Conservation (phyloP, 345 rosid species). For the Heritiera littoralis region DNA sequence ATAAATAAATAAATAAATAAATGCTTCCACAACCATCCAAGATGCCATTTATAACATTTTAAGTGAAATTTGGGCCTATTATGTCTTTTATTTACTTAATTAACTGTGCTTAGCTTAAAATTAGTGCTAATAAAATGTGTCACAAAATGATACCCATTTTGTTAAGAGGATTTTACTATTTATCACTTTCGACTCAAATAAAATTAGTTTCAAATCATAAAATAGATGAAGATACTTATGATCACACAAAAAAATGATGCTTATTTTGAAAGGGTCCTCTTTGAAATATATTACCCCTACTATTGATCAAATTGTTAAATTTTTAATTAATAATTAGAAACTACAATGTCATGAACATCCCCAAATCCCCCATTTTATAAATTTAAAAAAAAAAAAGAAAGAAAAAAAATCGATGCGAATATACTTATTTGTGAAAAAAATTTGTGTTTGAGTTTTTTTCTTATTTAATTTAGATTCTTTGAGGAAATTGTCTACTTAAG, state of each 20-base stretch:
- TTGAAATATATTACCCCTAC: background rate
- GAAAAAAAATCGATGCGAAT: background rate
- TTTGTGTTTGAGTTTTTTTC: background rate
- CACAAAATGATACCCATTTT: too few species aligned
- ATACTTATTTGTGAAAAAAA: background rate
- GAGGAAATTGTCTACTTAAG: background rate
- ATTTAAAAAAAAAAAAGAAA: too few species aligned
- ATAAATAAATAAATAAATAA: too few species aligned
- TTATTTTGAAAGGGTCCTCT: background rate
- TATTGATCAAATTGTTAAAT: background rate
- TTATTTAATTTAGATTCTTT: background rate
- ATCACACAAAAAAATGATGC: background rate
- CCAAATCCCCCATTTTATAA: too few species aligned
- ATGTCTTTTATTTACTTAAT: background rate
- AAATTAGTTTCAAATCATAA: too few species aligned
- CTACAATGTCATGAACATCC: background rate
- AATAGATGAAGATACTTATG: too few species aligned
- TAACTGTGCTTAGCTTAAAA: background rate
- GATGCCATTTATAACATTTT: slow-evolving; percentile 27
- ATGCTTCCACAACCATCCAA: slow-evolving; percentile 16
- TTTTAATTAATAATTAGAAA: background rate
- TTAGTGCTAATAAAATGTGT: background rate
- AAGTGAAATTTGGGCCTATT: slow-evolving; percentile 44
- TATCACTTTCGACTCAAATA: too few species aligned
- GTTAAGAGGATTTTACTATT: too few species aligned